A percentile compares a stretch with the other conserved stretches of the same genome.
phyloP scores from a whole-genome alignment of 2,329 filamentous ascomycete genomes.

The Sporothrix sp. region DNA sequence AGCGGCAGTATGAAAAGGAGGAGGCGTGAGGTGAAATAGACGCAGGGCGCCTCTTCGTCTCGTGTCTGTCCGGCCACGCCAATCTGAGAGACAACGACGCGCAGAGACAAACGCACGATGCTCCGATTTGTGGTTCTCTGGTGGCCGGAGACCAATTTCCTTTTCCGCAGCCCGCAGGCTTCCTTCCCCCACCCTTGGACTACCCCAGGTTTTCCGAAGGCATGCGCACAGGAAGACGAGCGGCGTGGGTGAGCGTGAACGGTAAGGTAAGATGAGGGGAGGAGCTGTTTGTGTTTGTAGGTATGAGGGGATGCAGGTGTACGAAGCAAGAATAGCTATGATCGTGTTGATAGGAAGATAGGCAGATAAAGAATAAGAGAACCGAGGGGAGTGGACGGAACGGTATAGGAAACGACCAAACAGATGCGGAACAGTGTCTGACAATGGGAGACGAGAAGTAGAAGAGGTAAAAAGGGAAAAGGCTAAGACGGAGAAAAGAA shows the following conservation, averaged over 20 bases:
- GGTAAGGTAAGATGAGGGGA: neutral
- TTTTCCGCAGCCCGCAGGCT: neutral
- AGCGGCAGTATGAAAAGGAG: neutral
- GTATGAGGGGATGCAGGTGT: neutral
- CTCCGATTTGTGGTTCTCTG: neutral
- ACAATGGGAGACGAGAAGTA: too few species aligned
- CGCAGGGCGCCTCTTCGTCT: neutral
- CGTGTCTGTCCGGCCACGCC: neutral
- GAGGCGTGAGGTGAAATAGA: neutral
- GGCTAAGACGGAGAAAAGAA: neutral
- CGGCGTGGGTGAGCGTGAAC: neutral
- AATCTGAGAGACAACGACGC: neutral
- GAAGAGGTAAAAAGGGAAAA: constrained; percentile 12
- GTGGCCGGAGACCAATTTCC: constrained; percentile 3
- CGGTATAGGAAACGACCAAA: neutral
- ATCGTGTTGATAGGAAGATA: neutral
- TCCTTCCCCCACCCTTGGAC: constrained; percentile 4
- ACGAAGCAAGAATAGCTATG: constrained; percentile 1
- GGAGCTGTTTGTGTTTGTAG: neutral
- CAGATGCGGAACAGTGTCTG: neutral
- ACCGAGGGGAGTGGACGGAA: constrained; percentile 1
- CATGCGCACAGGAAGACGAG: constrained; percentile 1
- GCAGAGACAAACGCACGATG: neutral
- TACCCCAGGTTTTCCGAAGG: neutral
- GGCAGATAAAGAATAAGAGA: constrained; percentile 21